Conservation (phyloP, 2,329 filamentous ascomycete species). For the Epichloe scottii region DNA sequence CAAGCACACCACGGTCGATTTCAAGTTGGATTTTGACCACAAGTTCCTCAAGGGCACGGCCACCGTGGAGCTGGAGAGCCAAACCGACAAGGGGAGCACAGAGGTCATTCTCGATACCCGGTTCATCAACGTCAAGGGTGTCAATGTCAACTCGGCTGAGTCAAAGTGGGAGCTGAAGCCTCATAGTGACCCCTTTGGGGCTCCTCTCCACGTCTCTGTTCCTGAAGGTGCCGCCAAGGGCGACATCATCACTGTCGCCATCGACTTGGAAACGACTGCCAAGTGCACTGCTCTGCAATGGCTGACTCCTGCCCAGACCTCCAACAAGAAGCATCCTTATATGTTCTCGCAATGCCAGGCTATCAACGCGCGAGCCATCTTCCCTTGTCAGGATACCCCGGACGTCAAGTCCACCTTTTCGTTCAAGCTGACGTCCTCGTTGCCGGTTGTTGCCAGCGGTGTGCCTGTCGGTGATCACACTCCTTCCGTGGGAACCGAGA, state of each 20-base stretch:
- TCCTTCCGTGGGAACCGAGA: constrained; percentile 34
- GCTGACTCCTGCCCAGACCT: constrained; percentile 86
- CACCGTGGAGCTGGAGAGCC: constrained; percentile 60
- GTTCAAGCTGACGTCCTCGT: constrained; percentile 74
- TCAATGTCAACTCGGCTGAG: constrained; percentile 54
- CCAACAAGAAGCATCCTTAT: constrained; percentile 90
- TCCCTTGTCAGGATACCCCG: constrained; percentile 94
- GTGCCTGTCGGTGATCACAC: constrained; percentile 40
- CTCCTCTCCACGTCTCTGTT: constrained; percentile 53
- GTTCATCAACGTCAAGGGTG: constrained; percentile 58
- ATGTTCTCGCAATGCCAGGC: constrained; percentile 98
- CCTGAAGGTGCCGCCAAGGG: constrained; percentile 42
- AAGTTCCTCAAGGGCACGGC: constrained; percentile 70
- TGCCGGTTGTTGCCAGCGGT: constrained; percentile 87
- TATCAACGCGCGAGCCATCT: constrained; percentile 85
- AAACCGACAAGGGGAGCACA: constrained; percentile 58
- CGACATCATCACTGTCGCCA: constrained; percentile 41
- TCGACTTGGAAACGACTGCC: constrained; percentile 68
- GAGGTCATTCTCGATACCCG: constrained; percentile 86
- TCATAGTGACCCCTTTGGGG: constrained; percentile 61
- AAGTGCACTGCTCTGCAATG: constrained; percentile 90
- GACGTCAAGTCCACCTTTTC: constrained; percentile 93
- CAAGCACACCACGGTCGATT: constrained; percentile 67
- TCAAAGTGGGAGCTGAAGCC: constrained; percentile 58
- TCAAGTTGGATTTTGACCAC: constrained; percentile 72